These are phyloP conservation scores for Collybia nuda DNA, from an alignment of 768 basidiomycete species.

Conservation along the genomic window DNA sequence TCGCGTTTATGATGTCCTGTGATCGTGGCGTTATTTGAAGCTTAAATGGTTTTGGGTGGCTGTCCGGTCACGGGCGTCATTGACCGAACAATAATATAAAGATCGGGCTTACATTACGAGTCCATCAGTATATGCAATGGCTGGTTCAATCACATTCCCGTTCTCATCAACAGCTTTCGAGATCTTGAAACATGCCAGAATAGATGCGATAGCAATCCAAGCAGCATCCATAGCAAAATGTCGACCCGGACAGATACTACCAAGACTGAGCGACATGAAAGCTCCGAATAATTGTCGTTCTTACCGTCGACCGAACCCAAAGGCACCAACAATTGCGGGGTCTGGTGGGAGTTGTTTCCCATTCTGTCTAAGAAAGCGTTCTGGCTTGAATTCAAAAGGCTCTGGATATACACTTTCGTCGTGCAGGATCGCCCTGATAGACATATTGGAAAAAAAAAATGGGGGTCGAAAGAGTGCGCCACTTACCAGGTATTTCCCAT, in stretches of 20 bases:
- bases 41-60: too few species aligned
- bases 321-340: slow-evolving; percentile 7
- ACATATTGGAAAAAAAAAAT: too few species aligned
- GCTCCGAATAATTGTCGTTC: not conserved
- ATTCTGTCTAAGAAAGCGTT: slow-evolving; percentile 18
- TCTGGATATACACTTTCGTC: slow-evolving; percentile 13
- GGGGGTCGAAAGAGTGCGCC: not conserved
- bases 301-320: slow-evolving; percentile 26
- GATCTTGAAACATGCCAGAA: slow-evolving; percentile 29
- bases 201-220: slow-evolving; percentile 26
- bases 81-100: too few species aligned
- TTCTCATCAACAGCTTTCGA: slow-evolving; percentile 20
- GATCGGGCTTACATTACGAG: slow-evolving; percentile 28
- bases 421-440: slow-evolving; percentile 13
- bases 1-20: too few species aligned
- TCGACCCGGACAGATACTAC: slow-evolving; percentile 29
- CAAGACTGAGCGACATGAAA: not conserved
- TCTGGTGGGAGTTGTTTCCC: slow-evolving; percentile 9
- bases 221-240: slow-evolving; percentile 25
- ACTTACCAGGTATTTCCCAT: not conserved
- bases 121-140: slow-evolving; percentile 25
- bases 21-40: too few species aligned
- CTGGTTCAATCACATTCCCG: slow-evolving; percentile 24
- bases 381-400: slow-evolving; percentile 18
- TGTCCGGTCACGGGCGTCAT: too few species aligned